phyloP scores from a whole-genome alignment of 805 yeast genomes.

The Debaryomyces tyrocola region DNA sequence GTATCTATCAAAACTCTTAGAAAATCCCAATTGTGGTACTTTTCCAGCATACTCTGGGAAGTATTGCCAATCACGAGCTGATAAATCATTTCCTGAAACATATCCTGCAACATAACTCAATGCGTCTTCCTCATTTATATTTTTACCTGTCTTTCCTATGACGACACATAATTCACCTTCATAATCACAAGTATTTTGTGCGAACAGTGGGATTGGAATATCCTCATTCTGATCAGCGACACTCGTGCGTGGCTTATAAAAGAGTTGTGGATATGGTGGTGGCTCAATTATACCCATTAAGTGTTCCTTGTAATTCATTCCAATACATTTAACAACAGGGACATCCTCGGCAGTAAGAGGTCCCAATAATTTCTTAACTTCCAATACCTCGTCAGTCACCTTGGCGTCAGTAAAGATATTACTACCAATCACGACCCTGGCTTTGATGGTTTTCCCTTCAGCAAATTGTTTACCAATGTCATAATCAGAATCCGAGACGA shows the following conservation, averaged over 20 bases:
- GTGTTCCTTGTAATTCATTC: conserved; percentile 51
- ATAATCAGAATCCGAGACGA: conserved; percentile 24
- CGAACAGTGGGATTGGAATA: conserved; percentile 42
- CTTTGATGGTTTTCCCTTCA: conserved; percentile 37
- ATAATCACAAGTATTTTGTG: conserved; percentile 46
- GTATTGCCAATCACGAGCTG: conserved; percentile 57
- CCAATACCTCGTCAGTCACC: conserved; percentile 35
- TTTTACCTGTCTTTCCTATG: conserved; percentile 48
- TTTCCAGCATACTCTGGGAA: conserved; percentile 18
- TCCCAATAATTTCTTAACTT: conserved; percentile 11
- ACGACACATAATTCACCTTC: conserved; percentile 56
- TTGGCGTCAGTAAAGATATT: conserved; percentile 37
- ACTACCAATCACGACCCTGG: conserved; percentile 48
- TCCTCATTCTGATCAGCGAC: conserved; percentile 42
- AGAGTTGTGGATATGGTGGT: conserved; percentile 50
- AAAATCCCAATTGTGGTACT: conserved; percentile 47
- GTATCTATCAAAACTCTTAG: conserved; percentile 56
- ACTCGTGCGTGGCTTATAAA: conserved; percentile 50
- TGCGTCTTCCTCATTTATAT: conserved; percentile 45
- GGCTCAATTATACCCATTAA: conserved; percentile 28
- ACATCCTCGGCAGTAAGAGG: conserved; percentile 13
- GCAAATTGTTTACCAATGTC: conserved; percentile 23
- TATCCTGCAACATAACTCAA: conserved; percentile 50
- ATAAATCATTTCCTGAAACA: conserved; percentile 55
- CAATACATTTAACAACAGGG: conserved; percentile 45